phyloP scores from a whole-genome alignment of 495 filamentous ascomycete species.

The Durotheca rogersii region DNA sequence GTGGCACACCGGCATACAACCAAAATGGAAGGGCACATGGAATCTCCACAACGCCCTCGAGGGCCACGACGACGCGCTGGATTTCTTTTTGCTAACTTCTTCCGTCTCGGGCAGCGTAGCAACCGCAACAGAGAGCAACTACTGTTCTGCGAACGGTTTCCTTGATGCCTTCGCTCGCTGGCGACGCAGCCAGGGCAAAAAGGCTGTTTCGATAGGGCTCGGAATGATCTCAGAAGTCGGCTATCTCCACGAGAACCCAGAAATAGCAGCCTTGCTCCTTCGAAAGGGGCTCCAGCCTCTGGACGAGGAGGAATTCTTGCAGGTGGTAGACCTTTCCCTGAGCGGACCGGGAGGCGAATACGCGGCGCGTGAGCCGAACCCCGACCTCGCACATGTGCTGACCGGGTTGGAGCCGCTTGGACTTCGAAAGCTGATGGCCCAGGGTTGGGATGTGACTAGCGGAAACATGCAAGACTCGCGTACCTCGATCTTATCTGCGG shows the following conservation, averaged over 20 bases:
- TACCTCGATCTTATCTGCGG: not conserved
- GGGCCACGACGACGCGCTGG: constrained; percentile 33
- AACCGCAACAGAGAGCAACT: constrained; percentile 41
- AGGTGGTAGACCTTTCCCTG: constrained; percentile 34
- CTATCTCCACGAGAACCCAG: constrained; percentile 35
- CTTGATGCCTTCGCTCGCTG: constrained; percentile 41
- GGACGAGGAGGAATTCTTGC: constrained; percentile 40
- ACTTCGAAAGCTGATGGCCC: constrained; percentile 16
- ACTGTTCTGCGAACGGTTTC: constrained; percentile 40
- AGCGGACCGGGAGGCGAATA: not conserved
- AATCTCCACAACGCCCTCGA: constrained; percentile 34
- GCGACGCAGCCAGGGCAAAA: constrained; percentile 29
- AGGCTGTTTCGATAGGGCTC: constrained; percentile 18
- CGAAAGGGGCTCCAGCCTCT: constrained; percentile 36
- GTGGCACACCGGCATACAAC: constrained; percentile 39
- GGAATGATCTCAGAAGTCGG: constrained; percentile 34
- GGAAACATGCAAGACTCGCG: not conserved
- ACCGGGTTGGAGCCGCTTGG: constrained; percentile 27
- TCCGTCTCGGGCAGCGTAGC: constrained; percentile 37
- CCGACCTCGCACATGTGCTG: constrained; percentile 21
- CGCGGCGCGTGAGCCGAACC: not conserved
- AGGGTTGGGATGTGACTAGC: constrained; percentile 14
- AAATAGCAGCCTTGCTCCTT: constrained; percentile 30
- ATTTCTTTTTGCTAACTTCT: constrained; percentile 42
- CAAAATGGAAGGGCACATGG: constrained; percentile 47